phyloP scores from a whole-genome alignment of 2,329 filamentous ascomycete genomes.

The Rutstroemia sp. region DNA sequence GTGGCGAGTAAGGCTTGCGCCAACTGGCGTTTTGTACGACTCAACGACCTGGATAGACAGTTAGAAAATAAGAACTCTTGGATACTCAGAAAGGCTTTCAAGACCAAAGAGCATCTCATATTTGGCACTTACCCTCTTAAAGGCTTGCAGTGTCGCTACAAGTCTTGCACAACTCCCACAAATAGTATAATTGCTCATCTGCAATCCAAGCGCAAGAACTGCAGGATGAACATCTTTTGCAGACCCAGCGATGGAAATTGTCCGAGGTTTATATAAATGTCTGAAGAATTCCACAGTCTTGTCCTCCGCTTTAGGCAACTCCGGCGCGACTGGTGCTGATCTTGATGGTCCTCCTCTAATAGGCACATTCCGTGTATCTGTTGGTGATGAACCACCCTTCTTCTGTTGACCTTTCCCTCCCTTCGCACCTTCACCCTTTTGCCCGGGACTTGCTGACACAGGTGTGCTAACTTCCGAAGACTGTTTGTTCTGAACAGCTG shows the following conservation, averaged over 20 bases:
- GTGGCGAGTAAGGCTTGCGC: constrained; percentile 80
- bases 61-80: not conserved
- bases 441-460: constrained; percentile 12
- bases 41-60: constrained; percentile 62
- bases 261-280: constrained; percentile 72
- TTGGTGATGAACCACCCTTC: constrained; percentile 25
- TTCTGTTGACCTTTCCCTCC: constrained; percentile 34
- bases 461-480: constrained; percentile 30
- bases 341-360: constrained; percentile 21
- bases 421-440: constrained; percentile 26
- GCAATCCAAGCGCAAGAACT: constrained; percentile 76
- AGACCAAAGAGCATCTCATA: not conserved
- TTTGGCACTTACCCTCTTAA: constrained; percentile 62
- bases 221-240: constrained; percentile 75
- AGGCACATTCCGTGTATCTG: constrained; percentile 21
- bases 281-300: constrained; percentile 73
- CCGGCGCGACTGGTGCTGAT: constrained; percentile 30
- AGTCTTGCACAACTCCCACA: constrained; percentile 85
- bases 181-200: constrained; percentile 74
- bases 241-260: constrained; percentile 50
- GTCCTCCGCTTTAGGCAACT: constrained; percentile 49
- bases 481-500: constrained; percentile 49
- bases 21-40: constrained; percentile 82
- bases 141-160: constrained; percentile 79
- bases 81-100: not conserved